Evolutionary conservation across 2,329 filamentous ascomycete genomes (phyloP), one percentile per base, ranked within the genome.

Genomic region (Onygenales sp.): DNA sequence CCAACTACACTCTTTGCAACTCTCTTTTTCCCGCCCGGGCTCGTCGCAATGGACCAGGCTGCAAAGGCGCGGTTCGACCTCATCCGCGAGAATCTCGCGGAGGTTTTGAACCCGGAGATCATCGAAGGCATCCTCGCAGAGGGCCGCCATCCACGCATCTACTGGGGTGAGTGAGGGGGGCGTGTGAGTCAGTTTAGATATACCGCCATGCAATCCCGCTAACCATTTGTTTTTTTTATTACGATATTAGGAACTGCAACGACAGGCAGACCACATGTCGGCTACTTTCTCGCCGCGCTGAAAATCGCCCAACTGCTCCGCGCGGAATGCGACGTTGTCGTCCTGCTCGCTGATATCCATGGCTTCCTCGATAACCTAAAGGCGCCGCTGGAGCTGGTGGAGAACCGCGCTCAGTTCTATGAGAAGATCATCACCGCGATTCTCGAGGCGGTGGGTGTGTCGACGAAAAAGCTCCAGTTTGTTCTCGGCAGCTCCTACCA

Each of bases 241-340:
- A 46, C 10, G 7, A 27, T 17, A n/a, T 36, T 4, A 81, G 81
- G 86, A 32, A 92, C 87, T 45, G 88, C 87, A 21, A 88, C 88
- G 32, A 93, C 88, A 1, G 88, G 88, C 17, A 79, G 85, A 53
- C 88, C 88, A 53, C 89, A 95, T 70, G 87, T 83, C 66, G 89
- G 87, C 61, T 95, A 95, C 79, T 87, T 93, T 57, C 86, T 91
- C 8, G 85, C 88, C 8, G 84, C 86, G 63, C 81, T 93, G 66
- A 94, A 94, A 72, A 83, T 94, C 57, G 89, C 87, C 47, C 84
- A 94, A 67, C 84, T 92, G 67, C 81, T 95, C 39, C 80, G 82
- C 44, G 88, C 89, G 40, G 89, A 86, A 40, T 94, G 88, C 74
- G 80, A 88, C 56, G 81, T 92, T 59, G 87, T 82, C 57, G 79